Evolutionary conservation across 805 yeast genomes (phyloP), one percentile per base, ranked within the genome.

Genomic region (Candida krabiensis): DNA sequence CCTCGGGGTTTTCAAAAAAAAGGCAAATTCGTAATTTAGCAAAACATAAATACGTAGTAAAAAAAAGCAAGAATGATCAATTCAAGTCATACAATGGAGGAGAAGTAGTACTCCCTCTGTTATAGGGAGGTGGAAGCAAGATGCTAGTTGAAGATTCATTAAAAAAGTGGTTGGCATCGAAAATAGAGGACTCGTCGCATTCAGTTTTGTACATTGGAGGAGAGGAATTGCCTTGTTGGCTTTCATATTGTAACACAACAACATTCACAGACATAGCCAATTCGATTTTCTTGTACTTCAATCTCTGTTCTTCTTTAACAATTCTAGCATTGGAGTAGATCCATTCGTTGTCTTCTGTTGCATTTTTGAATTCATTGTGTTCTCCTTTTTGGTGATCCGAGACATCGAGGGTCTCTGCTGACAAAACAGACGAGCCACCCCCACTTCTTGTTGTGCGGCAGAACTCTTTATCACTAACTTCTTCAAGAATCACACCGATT

Each of bases 121-220:
- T 27, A 40, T 44, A 53, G n/a, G 45, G 34, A 15, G 56, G 55
- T 8, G 53, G 55, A 8, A 51, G 48, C 33, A 41, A 16, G n/a
- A 13, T 13, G 16, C 12, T n/a, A 22, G 28, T 38, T n/a, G 28
- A 17, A 12, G n/a, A 9, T 3, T 24, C 34, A 8, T 23, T 39
- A 33, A 33, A 33, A 16, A 33, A 40, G 29, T 19, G 17, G 30
- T 28, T 26, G 9, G 23, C 34, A 22, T 33, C 38, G 19, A 31
- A 30, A 8, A 19, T 13, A 3, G 40, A 27, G 2, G 39, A 38
- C n/a, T 17, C 37, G n/a, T 38, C 37, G 24, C 31, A 24, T 9
- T 30, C 25, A 5, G 19, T 31, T 25, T 36, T 35, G 37, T 50
- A 51, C 14, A 35, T n/a, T 6, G 56, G 56, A 4, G 56, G 56